These are phyloP conservation scores for Oryza glumipatula DNA, from an alignment of 176 grass and related monocot species.

Conservation along the genomic window DNA sequence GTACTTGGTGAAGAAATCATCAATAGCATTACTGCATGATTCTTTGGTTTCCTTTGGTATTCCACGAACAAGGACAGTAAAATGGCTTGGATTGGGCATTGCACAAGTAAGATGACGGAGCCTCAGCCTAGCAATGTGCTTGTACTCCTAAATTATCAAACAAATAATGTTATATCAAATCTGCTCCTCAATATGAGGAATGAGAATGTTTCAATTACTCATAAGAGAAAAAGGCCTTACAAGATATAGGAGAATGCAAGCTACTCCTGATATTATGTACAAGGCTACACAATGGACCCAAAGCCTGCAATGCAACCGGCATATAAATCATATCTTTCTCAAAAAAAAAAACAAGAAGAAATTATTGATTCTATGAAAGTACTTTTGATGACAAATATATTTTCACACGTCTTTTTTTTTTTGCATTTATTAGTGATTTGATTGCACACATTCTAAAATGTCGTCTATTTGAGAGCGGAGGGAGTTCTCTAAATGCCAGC, in stretches of 20 bases:
- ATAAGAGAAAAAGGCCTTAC: conserved; percentile 59
- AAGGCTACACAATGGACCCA: conserved; percentile 92
- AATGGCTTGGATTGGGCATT: conserved; percentile 64
- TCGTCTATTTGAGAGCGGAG: not conserved
- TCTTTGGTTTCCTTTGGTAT: conserved; percentile 71
- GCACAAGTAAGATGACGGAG: conserved; percentile 64
- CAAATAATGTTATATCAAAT: conserved; percentile 16
- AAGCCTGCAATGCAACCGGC: conserved; percentile 66
- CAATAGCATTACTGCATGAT: conserved; percentile 62
- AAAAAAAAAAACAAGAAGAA: not conserved
- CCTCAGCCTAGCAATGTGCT: conserved; percentile 74
- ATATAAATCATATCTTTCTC: conserved; percentile 7
- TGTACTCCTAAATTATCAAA: conserved; percentile 66
- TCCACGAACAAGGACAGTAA: conserved; percentile 84
- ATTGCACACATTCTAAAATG: not conserved
- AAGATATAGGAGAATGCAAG: conserved; percentile 87
- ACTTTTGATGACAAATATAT: too few relatives aligned
- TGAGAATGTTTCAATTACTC: not conserved
- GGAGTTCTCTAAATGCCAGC: conserved; percentile 1
- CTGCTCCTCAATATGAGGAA: not conserved
- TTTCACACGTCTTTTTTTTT: too few relatives aligned
- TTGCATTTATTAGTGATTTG: too few relatives aligned
- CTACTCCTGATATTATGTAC: conserved; percentile 81
- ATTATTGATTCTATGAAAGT: too few relatives aligned
- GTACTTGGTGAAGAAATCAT: conserved; percentile 84